Evolutionary conservation across 2,329 filamentous ascomycete species (phyloP).

Genomic region (Arachnomyces sp.): DNA sequence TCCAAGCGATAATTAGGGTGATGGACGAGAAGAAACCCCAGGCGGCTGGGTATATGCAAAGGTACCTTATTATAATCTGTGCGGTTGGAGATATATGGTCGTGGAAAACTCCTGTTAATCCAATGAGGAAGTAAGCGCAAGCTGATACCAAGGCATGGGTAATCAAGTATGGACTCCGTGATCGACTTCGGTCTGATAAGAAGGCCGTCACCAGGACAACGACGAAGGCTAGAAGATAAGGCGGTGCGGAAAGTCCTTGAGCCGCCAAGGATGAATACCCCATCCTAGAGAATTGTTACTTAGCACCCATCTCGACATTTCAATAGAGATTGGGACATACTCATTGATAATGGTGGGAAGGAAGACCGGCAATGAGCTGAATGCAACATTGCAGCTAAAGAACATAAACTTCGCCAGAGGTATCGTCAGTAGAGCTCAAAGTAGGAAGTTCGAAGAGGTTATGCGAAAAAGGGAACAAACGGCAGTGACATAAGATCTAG

Average conservation of each 20-base stretch:
- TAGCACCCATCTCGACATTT: constrained; percentile 5
- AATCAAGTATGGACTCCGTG: constrained; percentile 59
- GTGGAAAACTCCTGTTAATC: constrained; percentile 42
- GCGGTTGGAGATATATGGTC: constrained; percentile 22
- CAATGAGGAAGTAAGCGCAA: constrained; percentile 53
- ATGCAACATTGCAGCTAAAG: constrained; percentile 80
- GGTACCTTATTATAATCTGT: constrained; percentile 49
- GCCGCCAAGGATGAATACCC: constrained; percentile 59
- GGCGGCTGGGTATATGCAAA: constrained; percentile 68
- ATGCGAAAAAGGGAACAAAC: constrained; percentile 17
- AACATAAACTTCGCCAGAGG: constrained; percentile 53
- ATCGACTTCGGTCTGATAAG: constrained; percentile 58
- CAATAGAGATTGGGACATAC: constrained; percentile 18
- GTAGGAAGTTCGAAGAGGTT: background rate
- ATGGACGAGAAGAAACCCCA: constrained; percentile 78
- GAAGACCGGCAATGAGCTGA: constrained; percentile 80
- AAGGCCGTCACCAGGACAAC: constrained; percentile 63
- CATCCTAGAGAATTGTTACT: constrained; percentile 42
- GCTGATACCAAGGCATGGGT: constrained; percentile 62
- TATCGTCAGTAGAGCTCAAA: constrained; percentile 1
- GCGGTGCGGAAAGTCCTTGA: constrained; percentile 72
- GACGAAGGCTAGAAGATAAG: constrained; percentile 68
- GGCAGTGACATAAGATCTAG: constrained; percentile 65
- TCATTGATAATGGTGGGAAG: constrained; percentile 69
- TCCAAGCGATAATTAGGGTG: constrained; percentile 79